Percentiles rank a stretch among this genome's conserved stretches.
phyloP scores from a whole-genome alignment of 164 flowering plant genomes.

The Chloranthus sessilifolius region DNA sequence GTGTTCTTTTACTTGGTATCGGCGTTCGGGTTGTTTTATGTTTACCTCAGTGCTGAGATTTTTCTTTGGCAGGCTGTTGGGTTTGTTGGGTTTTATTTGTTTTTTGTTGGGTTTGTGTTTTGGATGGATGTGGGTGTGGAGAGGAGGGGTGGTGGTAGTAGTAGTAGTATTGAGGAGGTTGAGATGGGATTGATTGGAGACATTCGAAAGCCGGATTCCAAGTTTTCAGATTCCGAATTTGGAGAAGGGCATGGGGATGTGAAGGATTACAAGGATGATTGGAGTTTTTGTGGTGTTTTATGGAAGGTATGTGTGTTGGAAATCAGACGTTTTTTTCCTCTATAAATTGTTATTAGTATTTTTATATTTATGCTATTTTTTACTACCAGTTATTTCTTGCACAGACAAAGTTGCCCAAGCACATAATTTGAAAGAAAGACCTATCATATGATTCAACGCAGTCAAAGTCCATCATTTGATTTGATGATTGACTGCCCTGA shows the following conservation, averaged over 20 bases:
- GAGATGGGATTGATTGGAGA: slow-evolving; percentile 24
- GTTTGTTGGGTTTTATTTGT: slow-evolving; percentile 79
- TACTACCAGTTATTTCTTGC: too few species aligned
- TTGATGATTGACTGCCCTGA: too few species aligned
- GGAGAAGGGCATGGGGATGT: slow-evolving; percentile 18
- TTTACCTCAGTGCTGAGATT: slow-evolving; percentile 85
- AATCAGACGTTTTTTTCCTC: neutral
- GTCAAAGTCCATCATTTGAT: too few species aligned
- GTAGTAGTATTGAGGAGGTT: slow-evolving; percentile 8
- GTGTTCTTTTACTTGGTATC: slow-evolving; percentile 76
- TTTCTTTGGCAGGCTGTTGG: slow-evolving; percentile 92
- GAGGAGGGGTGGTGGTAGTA: slow-evolving; percentile 10
- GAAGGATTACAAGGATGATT: slow-evolving; percentile 17
- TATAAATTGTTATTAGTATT: too few species aligned
- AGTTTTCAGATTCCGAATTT: slow-evolving; percentile 19
- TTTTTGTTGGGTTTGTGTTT: slow-evolving; percentile 91
- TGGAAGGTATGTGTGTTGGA: slow-evolving; percentile 30
- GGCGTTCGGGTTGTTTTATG: slow-evolving; percentile 60
- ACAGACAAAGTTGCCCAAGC: too few species aligned
- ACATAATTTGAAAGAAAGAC: too few species aligned
- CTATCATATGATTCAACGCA: too few species aligned
- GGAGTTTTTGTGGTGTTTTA: slow-evolving; percentile 17
- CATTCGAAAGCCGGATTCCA: slow-evolving; percentile 14
- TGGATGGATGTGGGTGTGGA: slow-evolving; percentile 86
- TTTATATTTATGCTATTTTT: too few species aligned